Evolutionary conservation across 23 red algal species (phyloP), one percentile per base, ranked within the genome.

Genomic region (Agarophyton chilense): DNA sequence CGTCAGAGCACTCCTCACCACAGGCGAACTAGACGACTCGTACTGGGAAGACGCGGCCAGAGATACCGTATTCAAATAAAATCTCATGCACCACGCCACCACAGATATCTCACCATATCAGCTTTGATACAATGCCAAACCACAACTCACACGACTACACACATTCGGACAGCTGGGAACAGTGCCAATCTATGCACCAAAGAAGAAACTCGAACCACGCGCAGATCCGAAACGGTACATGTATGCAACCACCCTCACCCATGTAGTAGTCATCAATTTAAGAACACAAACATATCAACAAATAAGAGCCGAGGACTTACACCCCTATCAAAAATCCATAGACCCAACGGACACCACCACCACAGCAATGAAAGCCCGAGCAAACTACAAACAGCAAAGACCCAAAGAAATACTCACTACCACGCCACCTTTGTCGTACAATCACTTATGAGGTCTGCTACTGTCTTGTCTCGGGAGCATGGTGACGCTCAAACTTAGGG

Each of bases 251-350:
- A 22, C 66, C 29, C 35, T 41, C 2, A 40, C 43, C 17, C 42
- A 52, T 13, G 55, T 73, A 9, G 28, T 14, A 34, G 53, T 87
- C 16, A 26, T 46, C 22, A 41, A 87, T 18, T 6, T 72, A 21
- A 60, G 31, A 1, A 87, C 64, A 19, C n/a, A 74, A 4, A 50
- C 14, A 17, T 75, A 73, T 29, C 64, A 76, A 18, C 41, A 72
- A 52, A 61, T 76, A 73, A 33, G 82, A 57, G 64, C 41, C 22
- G 42, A 42, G 26, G 82, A 87, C 28, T 87, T 87, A 3, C 29
- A 72, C 10, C 82, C 61, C 5, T 73, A 87, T 44, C 61, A 87
- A 4, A 35, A 31, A 58, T 5, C 26, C 8, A 38, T 10, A 2
- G 82, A 87, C 35, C 82, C 63, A 2, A 56, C 82, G 29, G 4